Evolutionary conservation across 768 basidiomycete genomes (phyloP), one percentile per base, ranked within the genome.

Genomic region (Psilocybe subaeruginosa): DNA sequence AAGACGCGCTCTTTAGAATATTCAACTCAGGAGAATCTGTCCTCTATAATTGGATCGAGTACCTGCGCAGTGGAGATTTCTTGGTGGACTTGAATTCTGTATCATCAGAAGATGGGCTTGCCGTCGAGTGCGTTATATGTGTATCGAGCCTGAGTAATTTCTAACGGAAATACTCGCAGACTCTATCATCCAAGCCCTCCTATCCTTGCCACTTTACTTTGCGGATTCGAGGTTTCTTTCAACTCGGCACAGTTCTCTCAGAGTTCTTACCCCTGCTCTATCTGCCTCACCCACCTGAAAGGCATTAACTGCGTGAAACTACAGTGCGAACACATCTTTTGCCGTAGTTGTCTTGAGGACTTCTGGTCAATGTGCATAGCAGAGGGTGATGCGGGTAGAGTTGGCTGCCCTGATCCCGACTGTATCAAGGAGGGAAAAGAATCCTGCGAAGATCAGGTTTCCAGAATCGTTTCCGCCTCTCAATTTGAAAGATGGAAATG

Each of bases 341-440:
- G 93, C 69, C 82, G 84, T 16, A 70, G 80, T 8, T 95, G 93
- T 69, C 72, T 95, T 27, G 77, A 77, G 49, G 87, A 89, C 50
- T 94, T 89, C 71, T 96, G 93, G 93, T 78, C 80, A 39, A 70
- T 93, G 45, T 89, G 87, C 63, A 89, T 96, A 56, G 75, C 73
- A 51, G 92, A 95, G 69, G 93, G 93, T 14, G 86, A 89, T 58
- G 77, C 93, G 16, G 82, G 78, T 27, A 79, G 79, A 16, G 92
- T 96, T 1, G 83, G 88, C 0, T 96, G 93, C 70, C 91, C 93
- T 0, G 88, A 92, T 65, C 84, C 86, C 3, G 77, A 76, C 29
- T 96, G 94, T 66, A 83, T 90, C 16, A 92, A 92, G 67, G 71
- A 69, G 0, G 74, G 76, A n/a, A 76, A 80, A 37, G 83, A 84